These are phyloP conservation scores for Neopestalotiopsis sp. DNA, from an alignment of 2,329 filamentous ascomycete species.

Conservation along the genomic window DNA sequence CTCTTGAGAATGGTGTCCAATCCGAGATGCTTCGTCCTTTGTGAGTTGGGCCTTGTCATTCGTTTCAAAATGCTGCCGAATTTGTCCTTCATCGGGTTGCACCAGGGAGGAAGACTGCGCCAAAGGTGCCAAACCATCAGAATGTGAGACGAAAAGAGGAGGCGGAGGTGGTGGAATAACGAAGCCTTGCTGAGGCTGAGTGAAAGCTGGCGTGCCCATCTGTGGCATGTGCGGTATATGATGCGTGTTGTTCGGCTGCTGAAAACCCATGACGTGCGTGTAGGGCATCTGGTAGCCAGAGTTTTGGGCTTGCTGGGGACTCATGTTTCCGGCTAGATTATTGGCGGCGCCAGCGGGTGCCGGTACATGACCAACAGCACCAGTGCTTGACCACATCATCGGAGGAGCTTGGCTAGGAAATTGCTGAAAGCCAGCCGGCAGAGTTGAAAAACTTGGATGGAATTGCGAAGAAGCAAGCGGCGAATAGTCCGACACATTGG, in stretches of 20 bases:
- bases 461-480: neutral
- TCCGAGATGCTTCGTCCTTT: neutral
- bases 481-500: neutral
- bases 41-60: neutral
- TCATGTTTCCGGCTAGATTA: neutral
- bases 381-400: neutral
- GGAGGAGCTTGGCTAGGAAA: neutral
- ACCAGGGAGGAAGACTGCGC: neutral
- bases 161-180: conserved; percentile 6
- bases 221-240: neutral
- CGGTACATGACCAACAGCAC: neutral
- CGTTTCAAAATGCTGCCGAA: neutral
- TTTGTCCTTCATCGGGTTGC: neutral
- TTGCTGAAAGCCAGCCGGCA: neutral
- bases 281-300: neutral
- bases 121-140: neutral
- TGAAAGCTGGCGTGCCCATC: neutral
- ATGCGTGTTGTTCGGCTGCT: neutral
- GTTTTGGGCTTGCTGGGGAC: neutral
- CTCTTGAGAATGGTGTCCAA: neutral
- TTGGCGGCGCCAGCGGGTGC: neutral
- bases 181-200: neutral
- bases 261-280: neutral
- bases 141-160: neutral
- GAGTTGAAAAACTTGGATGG: neutral